Conservation (phyloP, 345 rosid species). For the Heritiera littoralis region DNA sequence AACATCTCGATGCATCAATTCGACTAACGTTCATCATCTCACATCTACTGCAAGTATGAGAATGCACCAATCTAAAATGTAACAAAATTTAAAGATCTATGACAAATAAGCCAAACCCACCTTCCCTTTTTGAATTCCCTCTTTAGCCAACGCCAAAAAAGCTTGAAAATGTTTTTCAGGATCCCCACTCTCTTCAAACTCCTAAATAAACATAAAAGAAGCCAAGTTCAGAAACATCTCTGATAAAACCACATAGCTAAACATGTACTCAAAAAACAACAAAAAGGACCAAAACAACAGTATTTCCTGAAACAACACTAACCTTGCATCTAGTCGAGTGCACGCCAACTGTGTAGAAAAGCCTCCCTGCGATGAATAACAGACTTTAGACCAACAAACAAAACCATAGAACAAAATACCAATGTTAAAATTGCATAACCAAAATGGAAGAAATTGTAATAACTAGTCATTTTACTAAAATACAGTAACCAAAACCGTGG, state of each 20-base stretch:
- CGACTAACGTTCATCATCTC: neutral
- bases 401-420: no score
- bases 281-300: slow-evolving; percentile 12
- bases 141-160: slow-evolving; percentile 72
- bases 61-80: neutral
- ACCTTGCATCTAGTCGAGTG: slow-evolving; percentile 36
- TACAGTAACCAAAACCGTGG: no score
- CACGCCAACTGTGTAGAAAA: no score
- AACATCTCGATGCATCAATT: slow-evolving; percentile 11
- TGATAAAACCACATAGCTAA: slow-evolving; percentile 5
- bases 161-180: slow-evolving; percentile 83
- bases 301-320: slow-evolving; percentile 17
- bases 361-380: no score
- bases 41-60: neutral
- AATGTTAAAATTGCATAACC: no score
- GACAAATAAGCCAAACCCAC: slow-evolving; percentile 30
- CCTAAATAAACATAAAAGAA: slow-evolving; percentile 42
- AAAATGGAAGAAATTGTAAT: no score
- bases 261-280: neutral
- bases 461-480: no score
- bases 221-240: slow-evolving; percentile 21
- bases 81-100: neutral
- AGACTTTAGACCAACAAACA: no score
- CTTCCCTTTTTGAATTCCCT: slow-evolving; percentile 92
- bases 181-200: slow-evolving; percentile 88